phyloP scores from a whole-genome alignment of 495 filamentous ascomycete species.

The Lichenothelia convexa region DNA sequence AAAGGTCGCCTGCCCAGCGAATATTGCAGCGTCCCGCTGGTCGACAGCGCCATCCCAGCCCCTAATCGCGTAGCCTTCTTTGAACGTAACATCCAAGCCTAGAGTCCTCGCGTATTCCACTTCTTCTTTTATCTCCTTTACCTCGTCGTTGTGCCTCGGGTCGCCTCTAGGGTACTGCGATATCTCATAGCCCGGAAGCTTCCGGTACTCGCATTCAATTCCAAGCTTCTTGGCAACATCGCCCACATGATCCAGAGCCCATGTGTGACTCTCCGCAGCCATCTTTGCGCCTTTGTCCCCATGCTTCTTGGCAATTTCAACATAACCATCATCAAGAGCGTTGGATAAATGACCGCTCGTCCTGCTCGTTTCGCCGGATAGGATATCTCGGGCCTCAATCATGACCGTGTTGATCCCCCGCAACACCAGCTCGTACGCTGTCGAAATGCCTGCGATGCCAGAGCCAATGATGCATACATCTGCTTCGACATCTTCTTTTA shows the following conservation, averaged over 20 bases:
- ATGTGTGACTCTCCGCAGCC: slow-evolving; percentile 36
- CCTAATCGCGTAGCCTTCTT: slow-evolving; percentile 19
- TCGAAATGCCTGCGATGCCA: slow-evolving; percentile 35
- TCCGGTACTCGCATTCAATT: slow-evolving; percentile 38
- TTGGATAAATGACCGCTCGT: slow-evolving; percentile 37
- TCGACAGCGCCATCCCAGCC: slow-evolving; percentile 31
- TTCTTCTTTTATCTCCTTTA: slow-evolving; percentile 22
- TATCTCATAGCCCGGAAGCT: slow-evolving; percentile 28
- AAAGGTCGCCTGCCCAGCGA: slow-evolving; percentile 34
- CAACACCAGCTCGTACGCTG: slow-evolving; percentile 34
- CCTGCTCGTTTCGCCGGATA: slow-evolving; percentile 34
- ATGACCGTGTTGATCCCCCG: slow-evolving; percentile 31
- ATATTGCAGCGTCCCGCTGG: slow-evolving; percentile 31
- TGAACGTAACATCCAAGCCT: slow-evolving; percentile 25
- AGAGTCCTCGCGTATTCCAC: slow-evolving; percentile 23
- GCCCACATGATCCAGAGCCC: slow-evolving; percentile 31
- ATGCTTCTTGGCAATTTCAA: slow-evolving; percentile 31
- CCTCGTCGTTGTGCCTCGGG: slow-evolving; percentile 24
- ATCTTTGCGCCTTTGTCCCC: slow-evolving; percentile 27
- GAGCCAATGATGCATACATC: slow-evolving; percentile 36
- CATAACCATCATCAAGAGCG: slow-evolving; percentile 33
- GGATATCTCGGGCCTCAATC: slow-evolving; percentile 33
- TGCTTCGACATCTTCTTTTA: slow-evolving; percentile 19
- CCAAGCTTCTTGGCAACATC: slow-evolving; percentile 28
- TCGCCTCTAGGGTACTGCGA: slow-evolving; percentile 21